Conservation (phyloP, 106 monocot genomes). For the Dioscorea dumetorum region DNA sequence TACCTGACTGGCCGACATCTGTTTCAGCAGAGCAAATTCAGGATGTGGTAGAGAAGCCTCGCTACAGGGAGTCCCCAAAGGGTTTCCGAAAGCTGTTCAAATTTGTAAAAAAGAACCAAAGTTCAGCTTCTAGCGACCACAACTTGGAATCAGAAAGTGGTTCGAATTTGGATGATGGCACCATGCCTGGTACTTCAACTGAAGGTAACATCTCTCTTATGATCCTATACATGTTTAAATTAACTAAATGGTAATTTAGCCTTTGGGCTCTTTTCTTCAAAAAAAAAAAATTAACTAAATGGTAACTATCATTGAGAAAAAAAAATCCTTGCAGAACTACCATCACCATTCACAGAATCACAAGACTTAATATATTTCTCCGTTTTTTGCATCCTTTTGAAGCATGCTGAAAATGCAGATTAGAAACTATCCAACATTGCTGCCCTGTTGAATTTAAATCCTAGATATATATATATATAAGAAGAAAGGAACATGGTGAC, state of each 20-base stretch:
- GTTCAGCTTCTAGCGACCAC: conserved; percentile 28
- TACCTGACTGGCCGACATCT: conserved; percentile 8
- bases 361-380: no score
- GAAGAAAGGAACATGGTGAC: no score
- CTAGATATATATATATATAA: no score
- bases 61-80: conserved; percentile 53
- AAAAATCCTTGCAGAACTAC: neutral
- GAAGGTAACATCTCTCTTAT: conserved; percentile 35
- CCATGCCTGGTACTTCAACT: conserved; percentile 20
- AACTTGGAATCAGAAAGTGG: conserved; percentile 34
- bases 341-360: neutral
- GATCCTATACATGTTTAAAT: neutral
- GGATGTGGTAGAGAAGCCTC: conserved; percentile 41
- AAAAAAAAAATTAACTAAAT: neutral
- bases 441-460: no score
- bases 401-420: neutral
- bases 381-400: neutral
- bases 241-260: neutral
- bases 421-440: no score
- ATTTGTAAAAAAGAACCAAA: conserved; percentile 65
- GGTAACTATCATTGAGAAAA: neutral
- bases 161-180: conserved; percentile 25
- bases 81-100: conserved; percentile 79
- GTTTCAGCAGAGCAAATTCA: conserved; percentile 18
- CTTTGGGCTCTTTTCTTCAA: no score